Evolutionary conservation across 2,329 filamentous ascomycete genomes (phyloP), one percentile per base, ranked within the genome.

Genomic region (Colletotrichum nymphaeae): DNA sequence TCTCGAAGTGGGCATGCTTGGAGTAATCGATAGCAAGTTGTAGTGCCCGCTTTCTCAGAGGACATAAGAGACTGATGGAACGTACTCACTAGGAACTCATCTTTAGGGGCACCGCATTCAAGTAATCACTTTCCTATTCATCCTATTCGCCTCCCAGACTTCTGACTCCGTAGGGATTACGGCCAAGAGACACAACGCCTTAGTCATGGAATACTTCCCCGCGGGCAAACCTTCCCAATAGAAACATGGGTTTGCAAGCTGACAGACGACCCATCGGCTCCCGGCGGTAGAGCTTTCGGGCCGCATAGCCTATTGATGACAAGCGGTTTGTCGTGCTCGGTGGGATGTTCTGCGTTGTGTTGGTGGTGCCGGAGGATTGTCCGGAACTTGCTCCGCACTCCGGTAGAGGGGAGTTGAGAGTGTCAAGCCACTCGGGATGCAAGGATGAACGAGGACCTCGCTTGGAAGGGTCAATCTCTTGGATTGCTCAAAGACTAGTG

Each of bases 361-460:
- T 37, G 19, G 16, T 53, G 11, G 16, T 28, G 19, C 35, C 53
- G 65, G 37, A 52, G 42, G 19, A 14, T 22, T 30, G 8, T 28
- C 53, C 58, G 69, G 65, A 9, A 64, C 16, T 28, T 69, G 22
- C 58, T 26, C 58, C 69, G 69, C 14, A 58, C 66, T 58, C 68
- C 68, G 68, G 46, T 56, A 24, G 11, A 19, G 49, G 58, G 49
- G 24, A 7, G 6, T 35, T 3, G 16, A 19, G 7, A 12, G 28
- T 6, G 5, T 9, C 26, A 22, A 16, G 26, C 35, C 24, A 2
- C 11, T n/a, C 6, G 19, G 12, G 24, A 30, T 37, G 19, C 7
- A n/a, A 16, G 3, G n/a, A 37, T 11, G 32, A 14, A 24, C 37
- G 12, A 35, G 24, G 49, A 22, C 53, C 24, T 19, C 24, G 26